phyloP scores from a whole-genome alignment of 176 grass and related monocot species.

The bread wheat (Triticum aestivum) region IWGSC_CS_RefSeq_v2.1 NC_057794.1:592209469-592209968 shows the following conservation, averaged over 20 bases:
- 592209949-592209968: constrained; percentile 66
- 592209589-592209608: too few species aligned
- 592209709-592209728: neutral
- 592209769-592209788: constrained; percentile 4
- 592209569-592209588: too few species aligned
- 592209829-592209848: constrained; percentile 93
- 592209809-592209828: constrained; percentile 88
- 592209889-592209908: constrained; percentile 83
- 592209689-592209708: neutral
- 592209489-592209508: neutral
- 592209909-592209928: constrained; percentile 88
- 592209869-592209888: constrained; percentile 91
- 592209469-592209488: neutral
- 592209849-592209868: constrained; percentile 92
- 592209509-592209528: neutral
- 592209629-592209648: neutral
- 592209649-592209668: neutral
- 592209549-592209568: neutral
- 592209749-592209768: neutral
- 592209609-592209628: neutral
- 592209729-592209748: neutral
- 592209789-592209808: constrained; percentile 4
- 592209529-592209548: neutral
- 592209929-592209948: constrained; percentile 73
- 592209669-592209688: neutral